Base-by-base conservation (phyloP, 805 yeast genomes). In the Zygosaccharomyces bailii region DNA sequence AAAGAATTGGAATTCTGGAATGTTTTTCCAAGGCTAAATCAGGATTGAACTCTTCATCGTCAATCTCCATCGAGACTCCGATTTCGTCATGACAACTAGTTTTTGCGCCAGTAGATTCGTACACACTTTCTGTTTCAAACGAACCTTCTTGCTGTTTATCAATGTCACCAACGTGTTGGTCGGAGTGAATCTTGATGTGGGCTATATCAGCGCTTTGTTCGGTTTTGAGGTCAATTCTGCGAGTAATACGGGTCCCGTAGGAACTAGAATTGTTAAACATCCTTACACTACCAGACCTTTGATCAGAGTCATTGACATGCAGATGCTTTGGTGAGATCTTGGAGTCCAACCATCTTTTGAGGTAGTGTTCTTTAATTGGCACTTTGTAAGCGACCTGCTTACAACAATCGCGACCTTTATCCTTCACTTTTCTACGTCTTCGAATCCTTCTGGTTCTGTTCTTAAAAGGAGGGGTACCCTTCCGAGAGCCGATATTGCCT, bases 381-480 rank as follows among this genome's bases (percentile, higher is more conserved):
- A 21, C 20, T 20, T 37, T 23, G 13, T 7, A 27, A 3, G 13
- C 13, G 13, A 3, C 13, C 31, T n/a, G 3, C 6, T 7, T n/a
- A 10, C 6, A 27, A n/a, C 3, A 6, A 8, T 17, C 32, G 8
- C 9, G 2, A 17, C 40, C n/a, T 8, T 25, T 17, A 21, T n/a
- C 13, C 39, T 9, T 21, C 24, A 6, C n/a, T n/a, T n/a, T n/a
- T n/a, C n/a, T n/a, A n/a, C n/a, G n/a, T n/a, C n/a, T n/a, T n/a
- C n/a, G n/a, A n/a, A n/a, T n/a, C n/a, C 14, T 37, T 25, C 40
- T 25, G 5, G 14, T 4, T n/a, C 40, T 37, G 10, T 37, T 37
- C 9, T 37, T 35, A 17, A n/a, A 20, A 17, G 30, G 27, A 35
- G 23, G 9, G 7, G 21, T 24, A 10, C 17, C 19, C 30, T 14